Evolutionary conservation across 352 stramenopile genomes (phyloP).

Genomic region (Pythium dissotocum): DNA sequence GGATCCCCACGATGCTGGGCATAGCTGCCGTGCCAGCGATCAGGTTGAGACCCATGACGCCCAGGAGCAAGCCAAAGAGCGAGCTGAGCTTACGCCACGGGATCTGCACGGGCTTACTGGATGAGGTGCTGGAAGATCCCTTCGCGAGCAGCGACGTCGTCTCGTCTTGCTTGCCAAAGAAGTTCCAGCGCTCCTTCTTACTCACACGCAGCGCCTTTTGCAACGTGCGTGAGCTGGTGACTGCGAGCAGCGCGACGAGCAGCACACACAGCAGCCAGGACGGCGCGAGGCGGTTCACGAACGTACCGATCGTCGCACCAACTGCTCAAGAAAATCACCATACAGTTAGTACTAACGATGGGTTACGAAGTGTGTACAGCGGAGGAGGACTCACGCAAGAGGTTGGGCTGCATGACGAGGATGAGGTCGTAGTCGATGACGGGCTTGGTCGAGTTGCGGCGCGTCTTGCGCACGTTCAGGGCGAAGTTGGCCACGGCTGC

Average conservation of each 20-base stretch:
- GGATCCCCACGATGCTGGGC: slow-evolving; percentile 86
- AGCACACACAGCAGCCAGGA: slow-evolving; percentile 88
- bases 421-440: slow-evolving; percentile 99
- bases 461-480: slow-evolving; percentile 90
- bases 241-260: slow-evolving; percentile 87
- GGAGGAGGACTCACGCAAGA: slow-evolving; percentile 43
- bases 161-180: slow-evolving; percentile 3
- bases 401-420: slow-evolving; percentile 94
- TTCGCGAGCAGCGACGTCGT: slow-evolving; percentile 4
- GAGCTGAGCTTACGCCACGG: slow-evolving; percentile 78
- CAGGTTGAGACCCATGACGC: slow-evolving; percentile 91
- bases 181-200: slow-evolving; percentile 21
- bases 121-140: background rate
- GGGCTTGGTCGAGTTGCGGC: slow-evolving; percentile 86
- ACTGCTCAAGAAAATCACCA: slow-evolving; percentile 29
- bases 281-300: slow-evolving; percentile 91
- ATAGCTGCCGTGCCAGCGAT: slow-evolving; percentile 89
- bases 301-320: slow-evolving; percentile 74
- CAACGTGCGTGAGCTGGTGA: slow-evolving; percentile 87
- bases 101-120: slow-evolving; percentile 64
- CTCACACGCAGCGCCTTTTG: slow-evolving; percentile 89
- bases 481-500: slow-evolving; percentile 91
- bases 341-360: background rate
- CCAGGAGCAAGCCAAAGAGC: slow-evolving; percentile 83
- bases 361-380: background rate